Percentiles rank a stretch among this genome's conserved stretches.
phyloP scores from a whole-genome alignment of 768 basidiomycete genomes.

The Tricholoma terreum region DNA sequence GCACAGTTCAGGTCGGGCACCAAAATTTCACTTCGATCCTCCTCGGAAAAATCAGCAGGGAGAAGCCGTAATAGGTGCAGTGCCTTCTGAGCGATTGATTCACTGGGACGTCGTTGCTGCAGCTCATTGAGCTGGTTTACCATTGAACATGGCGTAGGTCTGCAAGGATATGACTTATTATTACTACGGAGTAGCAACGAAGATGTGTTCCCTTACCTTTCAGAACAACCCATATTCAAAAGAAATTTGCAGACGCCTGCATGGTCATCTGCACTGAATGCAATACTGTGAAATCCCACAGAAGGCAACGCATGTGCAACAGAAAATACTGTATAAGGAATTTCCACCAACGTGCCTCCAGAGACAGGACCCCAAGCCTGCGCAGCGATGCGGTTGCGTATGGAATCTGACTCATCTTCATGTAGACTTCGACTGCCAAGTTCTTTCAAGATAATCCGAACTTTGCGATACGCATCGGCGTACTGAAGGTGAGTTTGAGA shows the following conservation, averaged over 20 bases:
- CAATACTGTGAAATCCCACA: slow-evolving; percentile 24
- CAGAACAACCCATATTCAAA: slow-evolving; percentile 35
- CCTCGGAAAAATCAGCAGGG: slow-evolving; percentile 14
- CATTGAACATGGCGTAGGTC: slow-evolving; percentile 32
- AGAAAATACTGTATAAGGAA: slow-evolving; percentile 20
- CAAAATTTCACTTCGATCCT: slow-evolving; percentile 16
- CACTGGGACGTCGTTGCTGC: background rate
- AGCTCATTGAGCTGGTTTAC: background rate
- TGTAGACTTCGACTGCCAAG: slow-evolving; percentile 22
- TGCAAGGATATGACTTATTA: slow-evolving; percentile 10
- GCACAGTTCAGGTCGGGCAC: slow-evolving; percentile 30
- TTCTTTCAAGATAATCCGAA: slow-evolving; percentile 27
- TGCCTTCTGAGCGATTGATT: slow-evolving; percentile 17
- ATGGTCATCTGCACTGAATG: slow-evolving; percentile 13
- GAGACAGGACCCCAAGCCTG: slow-evolving; percentile 36
- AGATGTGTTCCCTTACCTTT: slow-evolving; percentile 27
- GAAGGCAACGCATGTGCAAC: slow-evolving; percentile 4
- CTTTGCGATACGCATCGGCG: slow-evolving; percentile 6
- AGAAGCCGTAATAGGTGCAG: slow-evolving; percentile 29
- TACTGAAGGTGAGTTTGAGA: slow-evolving; percentile 12
- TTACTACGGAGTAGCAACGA: background rate
- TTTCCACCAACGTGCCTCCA: slow-evolving; percentile 8
- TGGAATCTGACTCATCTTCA: slow-evolving; percentile 11
- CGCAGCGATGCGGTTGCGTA: slow-evolving; percentile 17
- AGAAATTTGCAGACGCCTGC: slow-evolving; percentile 21